Conservation (phyloP, 345 rosid genomes). For the Euphorbia peplus region DNA sequence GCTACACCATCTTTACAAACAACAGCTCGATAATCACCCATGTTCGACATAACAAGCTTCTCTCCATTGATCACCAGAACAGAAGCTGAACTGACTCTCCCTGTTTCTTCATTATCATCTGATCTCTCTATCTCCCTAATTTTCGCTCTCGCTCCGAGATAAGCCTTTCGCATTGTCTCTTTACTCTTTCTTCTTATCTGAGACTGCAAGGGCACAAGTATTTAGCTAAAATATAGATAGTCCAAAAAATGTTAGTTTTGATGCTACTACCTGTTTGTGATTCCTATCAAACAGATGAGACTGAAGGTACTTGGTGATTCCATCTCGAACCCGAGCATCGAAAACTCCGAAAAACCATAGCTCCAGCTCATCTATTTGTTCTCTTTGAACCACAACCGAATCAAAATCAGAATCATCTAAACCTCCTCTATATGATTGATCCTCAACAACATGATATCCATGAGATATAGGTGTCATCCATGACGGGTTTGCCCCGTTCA, state of each 20-base stretch:
- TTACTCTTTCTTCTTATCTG: slow-evolving; percentile 47
- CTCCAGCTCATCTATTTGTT: slow-evolving; percentile 55
- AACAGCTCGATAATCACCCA: slow-evolving; percentile 57
- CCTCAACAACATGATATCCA: slow-evolving; percentile 53
- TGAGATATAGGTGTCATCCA: slow-evolving; percentile 66
- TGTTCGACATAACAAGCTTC: slow-evolving; percentile 55
- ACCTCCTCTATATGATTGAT: slow-evolving; percentile 22
- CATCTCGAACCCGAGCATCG: slow-evolving; percentile 44
- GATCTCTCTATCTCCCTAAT: slow-evolving; percentile 32
- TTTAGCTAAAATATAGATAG: neutral
- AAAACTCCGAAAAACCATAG: slow-evolving; percentile 69
- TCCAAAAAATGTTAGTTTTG: neutral
- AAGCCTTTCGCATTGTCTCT: slow-evolving; percentile 57
- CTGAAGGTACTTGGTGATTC: slow-evolving; percentile 50
- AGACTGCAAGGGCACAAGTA: slow-evolving; percentile 30
- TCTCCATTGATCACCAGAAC: slow-evolving; percentile 66
- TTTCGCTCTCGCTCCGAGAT: slow-evolving; percentile 47
- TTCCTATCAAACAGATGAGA: slow-evolving; percentile 53
- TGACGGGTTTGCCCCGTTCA: slow-evolving; percentile 33
- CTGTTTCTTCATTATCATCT: slow-evolving; percentile 32
- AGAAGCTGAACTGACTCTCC: slow-evolving; percentile 46
- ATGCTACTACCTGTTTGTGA: slow-evolving; percentile 36
- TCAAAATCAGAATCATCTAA: slow-evolving; percentile 26
- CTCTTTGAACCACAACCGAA: slow-evolving; percentile 54
- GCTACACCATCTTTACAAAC: slow-evolving; percentile 65